These are phyloP conservation scores for Exserohilum rostratum DNA, from an alignment of 2,329 filamentous ascomycete genomes.

Conservation along the genomic window DNA sequence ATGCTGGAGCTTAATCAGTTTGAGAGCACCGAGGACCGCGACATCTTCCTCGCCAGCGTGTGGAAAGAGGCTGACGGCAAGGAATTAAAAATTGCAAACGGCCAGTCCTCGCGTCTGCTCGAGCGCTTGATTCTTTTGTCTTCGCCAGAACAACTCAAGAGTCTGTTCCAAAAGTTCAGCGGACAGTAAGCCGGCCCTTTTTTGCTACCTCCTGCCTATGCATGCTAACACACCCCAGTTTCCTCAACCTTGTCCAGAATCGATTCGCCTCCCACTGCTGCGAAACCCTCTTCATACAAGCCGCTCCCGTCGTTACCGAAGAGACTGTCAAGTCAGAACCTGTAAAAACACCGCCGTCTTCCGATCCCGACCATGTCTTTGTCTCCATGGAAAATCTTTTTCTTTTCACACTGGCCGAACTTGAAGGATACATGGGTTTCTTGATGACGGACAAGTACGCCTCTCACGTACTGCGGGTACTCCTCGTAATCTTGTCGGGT, in stretches of 20 bases:
- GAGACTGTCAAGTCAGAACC: conserved; percentile 65
- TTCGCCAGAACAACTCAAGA: conserved; percentile 79
- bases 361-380: conserved; percentile 57
- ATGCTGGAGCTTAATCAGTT: conserved; percentile 91
- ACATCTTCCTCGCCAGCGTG: conserved; percentile 72
- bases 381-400: conserved; percentile 84
- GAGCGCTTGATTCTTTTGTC: conserved; percentile 88
- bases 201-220: not conserved
- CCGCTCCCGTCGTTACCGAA: conserved; percentile 76
- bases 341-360: conserved; percentile 52
- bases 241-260: conserved; percentile 88
- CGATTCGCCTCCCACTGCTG: conserved; percentile 97
- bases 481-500: conserved; percentile 85
- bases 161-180: conserved; percentile 81
- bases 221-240: conserved; percentile 54
- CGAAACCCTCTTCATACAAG: conserved; percentile 86
- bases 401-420: conserved; percentile 79
- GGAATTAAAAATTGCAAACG: conserved; percentile 93
- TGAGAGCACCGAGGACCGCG: conserved; percentile 67
- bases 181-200: conserved; percentile 65
- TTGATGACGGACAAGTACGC: conserved; percentile 88
- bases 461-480: conserved; percentile 85
- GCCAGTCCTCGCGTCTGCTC: conserved; percentile 91
- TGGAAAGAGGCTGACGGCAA: conserved; percentile 87
- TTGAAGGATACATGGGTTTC: conserved; percentile 83